Base-by-base conservation (phyloP, 768 basidiomycete genomes). In the Termitomyces titanicus region DNA sequence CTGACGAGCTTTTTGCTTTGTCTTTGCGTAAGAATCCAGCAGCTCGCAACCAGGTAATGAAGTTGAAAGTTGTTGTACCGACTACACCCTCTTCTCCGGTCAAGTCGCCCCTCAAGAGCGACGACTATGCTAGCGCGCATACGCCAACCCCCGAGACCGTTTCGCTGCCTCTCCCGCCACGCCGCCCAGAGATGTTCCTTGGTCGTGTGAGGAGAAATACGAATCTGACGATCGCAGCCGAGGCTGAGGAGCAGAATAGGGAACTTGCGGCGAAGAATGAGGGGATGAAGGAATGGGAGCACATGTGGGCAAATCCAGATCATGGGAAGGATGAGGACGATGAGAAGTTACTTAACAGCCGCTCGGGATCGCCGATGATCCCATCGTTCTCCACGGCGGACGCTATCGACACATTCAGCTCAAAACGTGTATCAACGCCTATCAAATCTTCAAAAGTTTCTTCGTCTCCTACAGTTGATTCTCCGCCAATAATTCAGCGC, bases 371-470 rank as follows among this genome's bases (percentile, higher is more conserved):
- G 1, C 80, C 78, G 17, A 72, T 69, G 38, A 80, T 80, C 9
- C 82, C 83, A 5, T 66, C 74, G 17, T 84, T 84, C 55, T 79
- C 78, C 7, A 79, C 75, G 0, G 64, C 67, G 1, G 74, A 71
- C 9, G 67, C 71, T 24, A 76, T 81, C 56, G 82, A 81, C 61
- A 64, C 72, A n/a, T 81, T 82, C 54, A 54, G 64, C 10, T 31
- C 59, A 0, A 52, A 52, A 20, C 52, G 52, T 0, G 12, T 47
- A 20, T 63, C 62, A 22, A 37, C 34, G n/a, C 17, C 17, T 10
- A 24, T 33, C 4, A 34, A 8, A 6, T 33, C 7, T 5, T 62
- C 60, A 4, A 46, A 51, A 18, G 22, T 51, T 17, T 53, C 64
- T 31, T 35, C 43, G 17, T 29, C 47, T 29, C 3, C 29, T 3